Evolutionary conservation across 75 land plant species (phyloP).

Genomic region (Selaginella moellendorffii): DNA sequence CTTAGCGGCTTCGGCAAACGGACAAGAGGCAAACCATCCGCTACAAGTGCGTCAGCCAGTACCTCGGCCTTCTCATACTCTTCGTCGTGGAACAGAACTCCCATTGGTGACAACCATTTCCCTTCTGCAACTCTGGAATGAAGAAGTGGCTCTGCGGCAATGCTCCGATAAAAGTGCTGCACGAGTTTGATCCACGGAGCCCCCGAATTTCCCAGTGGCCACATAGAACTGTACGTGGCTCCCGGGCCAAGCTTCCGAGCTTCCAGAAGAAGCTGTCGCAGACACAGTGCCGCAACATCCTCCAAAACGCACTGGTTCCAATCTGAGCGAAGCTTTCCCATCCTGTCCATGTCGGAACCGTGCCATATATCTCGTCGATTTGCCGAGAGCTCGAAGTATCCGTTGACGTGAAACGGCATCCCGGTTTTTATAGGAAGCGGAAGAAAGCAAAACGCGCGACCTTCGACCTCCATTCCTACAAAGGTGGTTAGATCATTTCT

Average conservation of each 20-base stretch:
- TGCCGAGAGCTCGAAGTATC: conserved; percentile 87
- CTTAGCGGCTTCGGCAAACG: conserved; percentile 27
- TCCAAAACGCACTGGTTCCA: conserved; percentile 76
- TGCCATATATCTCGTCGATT: conserved; percentile 93
- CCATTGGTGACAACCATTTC: conserved; percentile 55
- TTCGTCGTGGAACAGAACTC: conserved; percentile 63
- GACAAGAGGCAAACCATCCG: conserved; percentile 59
- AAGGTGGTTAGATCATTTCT: background rate
- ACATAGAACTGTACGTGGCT: conserved; percentile 45
- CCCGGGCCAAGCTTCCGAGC: conserved; percentile 28
- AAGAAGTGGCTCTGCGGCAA: conserved; percentile 31
- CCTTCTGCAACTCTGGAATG: conserved; percentile 54
- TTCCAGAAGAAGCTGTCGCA: conserved; percentile 37
- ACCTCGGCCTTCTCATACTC: conserved; percentile 34
- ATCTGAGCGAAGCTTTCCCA: conserved; percentile 76
- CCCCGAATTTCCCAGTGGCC: conserved; percentile 64
- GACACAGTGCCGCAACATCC: conserved; percentile 64
- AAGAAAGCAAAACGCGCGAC: conserved; percentile 86
- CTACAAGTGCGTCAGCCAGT: conserved; percentile 41
- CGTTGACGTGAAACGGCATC: conserved; percentile 72
- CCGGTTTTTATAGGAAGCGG: conserved; percentile 86
- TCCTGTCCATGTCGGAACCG: conserved; percentile 90
- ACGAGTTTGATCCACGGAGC: conserved; percentile 77
- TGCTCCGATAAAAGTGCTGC: conserved; percentile 35
- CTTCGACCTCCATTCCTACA: conserved; percentile 32